Conservation (phyloP, 345 rosid species). For the Eucalyptus camaldulensis region DNA sequence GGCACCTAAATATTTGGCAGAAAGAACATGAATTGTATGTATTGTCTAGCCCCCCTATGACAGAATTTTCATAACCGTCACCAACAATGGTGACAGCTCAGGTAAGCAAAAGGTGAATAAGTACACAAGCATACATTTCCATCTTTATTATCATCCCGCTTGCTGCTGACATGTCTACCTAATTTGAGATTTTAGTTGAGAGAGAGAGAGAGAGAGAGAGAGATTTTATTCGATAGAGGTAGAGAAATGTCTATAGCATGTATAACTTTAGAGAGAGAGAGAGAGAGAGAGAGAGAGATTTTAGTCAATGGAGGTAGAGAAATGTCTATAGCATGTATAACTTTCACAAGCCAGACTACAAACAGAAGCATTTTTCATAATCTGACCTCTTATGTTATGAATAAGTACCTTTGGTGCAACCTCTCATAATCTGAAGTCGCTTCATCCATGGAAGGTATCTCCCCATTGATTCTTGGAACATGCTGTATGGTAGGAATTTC, state of each 20-base stretch:
- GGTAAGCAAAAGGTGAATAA: neutral
- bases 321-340: neutral
- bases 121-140: neutral
- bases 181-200: neutral
- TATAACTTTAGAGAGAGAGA: neutral
- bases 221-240: neutral
- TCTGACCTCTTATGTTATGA: neutral
- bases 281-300: neutral
- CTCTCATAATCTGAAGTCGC: constrained; percentile 94
- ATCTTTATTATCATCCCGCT: neutral
- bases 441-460: constrained; percentile 89
- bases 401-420: constrained; percentile 53
- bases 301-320: neutral
- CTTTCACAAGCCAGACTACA: neutral
- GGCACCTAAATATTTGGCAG: neutral
- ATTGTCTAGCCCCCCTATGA: neutral
- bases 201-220: neutral
- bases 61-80: neutral
- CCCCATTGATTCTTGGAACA: constrained; percentile 87
- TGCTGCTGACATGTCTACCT: neutral
- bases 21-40: neutral
- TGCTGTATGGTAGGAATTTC: constrained; percentile 28
- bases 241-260: neutral
- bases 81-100: neutral
- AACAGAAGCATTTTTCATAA: neutral